Evolutionary conservation across 352 stramenopile genomes (phyloP), one percentile per base, ranked within the genome.

Genomic region (Globisporangium polare): DNA sequence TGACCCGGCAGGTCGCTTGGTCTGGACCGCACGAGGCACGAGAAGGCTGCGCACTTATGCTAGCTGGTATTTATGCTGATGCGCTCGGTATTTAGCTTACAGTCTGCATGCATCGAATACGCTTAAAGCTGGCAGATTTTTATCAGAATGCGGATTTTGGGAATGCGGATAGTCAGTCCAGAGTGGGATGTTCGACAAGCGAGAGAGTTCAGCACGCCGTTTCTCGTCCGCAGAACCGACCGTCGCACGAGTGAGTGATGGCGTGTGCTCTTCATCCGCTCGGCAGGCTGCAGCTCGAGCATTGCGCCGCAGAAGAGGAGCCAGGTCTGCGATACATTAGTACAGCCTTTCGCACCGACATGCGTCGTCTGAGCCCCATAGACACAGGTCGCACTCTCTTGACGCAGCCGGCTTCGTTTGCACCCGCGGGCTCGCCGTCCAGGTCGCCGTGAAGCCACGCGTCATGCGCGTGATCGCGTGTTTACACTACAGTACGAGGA

Each of bases 241-340:
- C 29, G 29, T 33, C 29, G 29, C 29, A 33, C 18, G 17, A n/a
- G 2, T 27, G 20, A 24, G n/a, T 24, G 42, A 49, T 49, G 42
- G 20, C n/a, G 42, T 49, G 42, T 49, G n/a, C n/a, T 49, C 42
- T 49, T 49, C 42, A 49, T 49, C 42, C 42, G 42, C 27, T 49
- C 6, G 42, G 42, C 42, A 49, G 42, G 2, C 12, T n/a, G n/a
- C 2, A 43, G 37, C 37, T 43, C 12, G n/a, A n/a, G 37, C 13
- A 1, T 43, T 43, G 37, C 37, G 15, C 39, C 5, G 13, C 13
- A 45, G 39, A 45, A 45, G 1, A 22, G 13, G 6, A 45, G 9
- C 39, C 8, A 41, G 33, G 9, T 5, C 10, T 17, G 12, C 12
- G 37, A n/a, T 18, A 43, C 15, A 43, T n/a, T n/a, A n/a, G n/a